Evolutionary conservation across 2,329 filamentous ascomycete species (phyloP).

Genomic region (Arthrinium puccinioides): DNA sequence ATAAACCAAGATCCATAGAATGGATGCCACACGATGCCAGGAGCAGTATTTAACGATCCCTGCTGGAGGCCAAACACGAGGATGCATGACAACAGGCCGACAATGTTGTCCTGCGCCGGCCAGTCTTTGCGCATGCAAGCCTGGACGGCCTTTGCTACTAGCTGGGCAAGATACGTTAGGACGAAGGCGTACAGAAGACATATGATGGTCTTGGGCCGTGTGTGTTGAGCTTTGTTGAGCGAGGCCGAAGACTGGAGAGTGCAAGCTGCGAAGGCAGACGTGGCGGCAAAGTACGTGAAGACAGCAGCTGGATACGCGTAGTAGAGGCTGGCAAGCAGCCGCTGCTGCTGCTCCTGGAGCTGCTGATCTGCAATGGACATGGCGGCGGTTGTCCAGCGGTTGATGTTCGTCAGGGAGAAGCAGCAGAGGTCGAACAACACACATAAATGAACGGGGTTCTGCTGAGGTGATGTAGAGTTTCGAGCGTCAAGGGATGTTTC

Average conservation of each 20-base stretch:
- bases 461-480: no score
- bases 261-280: slow-evolving; percentile 43
- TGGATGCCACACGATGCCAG: slow-evolving; percentile 52
- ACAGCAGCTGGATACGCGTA: slow-evolving; percentile 51
- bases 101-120: slow-evolving; percentile 38
- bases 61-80: slow-evolving; percentile 58
- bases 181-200: slow-evolving; percentile 35
- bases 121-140: slow-evolving; percentile 27
- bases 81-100: slow-evolving; percentile 54
- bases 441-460: no score
- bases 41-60: slow-evolving; percentile 37
- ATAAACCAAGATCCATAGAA: slow-evolving; percentile 57
- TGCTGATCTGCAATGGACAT: background rate
- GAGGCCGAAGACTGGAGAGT: slow-evolving; percentile 40
- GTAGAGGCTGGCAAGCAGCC: slow-evolving; percentile 38
- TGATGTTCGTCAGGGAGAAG: no score
- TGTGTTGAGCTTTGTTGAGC: slow-evolving; percentile 24
- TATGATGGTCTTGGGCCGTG: slow-evolving; percentile 35
- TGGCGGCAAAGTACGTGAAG: slow-evolving; percentile 49
- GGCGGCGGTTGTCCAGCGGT: background rate
- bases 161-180: slow-evolving; percentile 40
- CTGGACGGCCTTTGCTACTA: slow-evolving; percentile 29
- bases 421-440: no score
- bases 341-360: no score
- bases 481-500: no score